Evolutionary conservation across 371 early-diverging fungal species (phyloP).

Genomic region (Syncephalastrum monosporum): DNA sequence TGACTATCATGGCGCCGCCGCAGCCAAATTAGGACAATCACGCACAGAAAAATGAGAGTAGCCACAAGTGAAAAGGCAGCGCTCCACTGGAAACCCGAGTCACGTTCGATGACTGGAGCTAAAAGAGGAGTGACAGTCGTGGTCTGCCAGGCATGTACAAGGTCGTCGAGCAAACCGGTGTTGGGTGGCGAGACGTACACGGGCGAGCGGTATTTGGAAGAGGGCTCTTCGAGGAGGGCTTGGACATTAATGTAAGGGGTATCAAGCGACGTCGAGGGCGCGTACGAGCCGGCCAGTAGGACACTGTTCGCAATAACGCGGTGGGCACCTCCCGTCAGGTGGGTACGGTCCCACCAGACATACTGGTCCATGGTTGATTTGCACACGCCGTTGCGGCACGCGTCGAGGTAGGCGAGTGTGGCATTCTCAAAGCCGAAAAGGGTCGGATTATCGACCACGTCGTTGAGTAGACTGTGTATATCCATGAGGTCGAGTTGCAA

Average conservation of each 20-base stretch:
- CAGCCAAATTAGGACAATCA: too few species aligned
- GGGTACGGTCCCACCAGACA: slow-evolving; percentile 49
- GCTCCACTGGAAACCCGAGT: background rate
- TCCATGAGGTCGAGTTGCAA: slow-evolving; percentile 36
- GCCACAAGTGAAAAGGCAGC: background rate
- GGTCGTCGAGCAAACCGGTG: slow-evolving; percentile 24
- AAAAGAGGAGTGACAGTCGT: background rate
- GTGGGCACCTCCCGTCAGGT: slow-evolving; percentile 43
- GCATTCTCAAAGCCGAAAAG: slow-evolving; percentile 32
- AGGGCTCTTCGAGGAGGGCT: slow-evolving; percentile 12
- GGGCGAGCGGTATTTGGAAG: slow-evolving; percentile 25
- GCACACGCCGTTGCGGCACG: slow-evolving; percentile 16
- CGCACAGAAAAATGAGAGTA: background rate
- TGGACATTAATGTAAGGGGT: slow-evolving; percentile 7
- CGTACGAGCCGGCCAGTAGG: slow-evolving; percentile 32
- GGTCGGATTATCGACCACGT: slow-evolving; percentile 31
- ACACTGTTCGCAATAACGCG: slow-evolving; percentile 35
- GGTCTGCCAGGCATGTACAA: slow-evolving; percentile 12
- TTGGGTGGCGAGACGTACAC: slow-evolving; percentile 20
- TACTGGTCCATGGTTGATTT: slow-evolving; percentile 26
- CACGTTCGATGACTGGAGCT: slow-evolving; percentile 18
- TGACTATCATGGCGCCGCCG: too few species aligned
- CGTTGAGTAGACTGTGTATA: slow-evolving; percentile 27
- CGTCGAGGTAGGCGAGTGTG: slow-evolving; percentile 24
- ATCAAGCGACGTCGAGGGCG: slow-evolving; percentile 13